Evolutionary conservation across 1,284 basidiomycete genomes (phyloP).

Genomic region (Earliella scabrosa): DNA sequence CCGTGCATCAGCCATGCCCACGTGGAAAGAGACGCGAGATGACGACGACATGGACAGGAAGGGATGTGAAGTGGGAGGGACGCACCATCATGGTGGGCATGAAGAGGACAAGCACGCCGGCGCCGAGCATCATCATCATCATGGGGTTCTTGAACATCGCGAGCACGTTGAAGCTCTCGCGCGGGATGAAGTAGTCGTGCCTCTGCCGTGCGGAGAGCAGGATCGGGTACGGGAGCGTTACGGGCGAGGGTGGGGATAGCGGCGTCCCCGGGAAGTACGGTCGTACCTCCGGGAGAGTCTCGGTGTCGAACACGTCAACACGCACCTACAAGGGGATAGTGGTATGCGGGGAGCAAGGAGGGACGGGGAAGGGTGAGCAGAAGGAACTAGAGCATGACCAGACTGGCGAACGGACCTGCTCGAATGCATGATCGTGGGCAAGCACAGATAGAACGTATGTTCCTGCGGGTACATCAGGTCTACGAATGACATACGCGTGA

Average conservation of each 20-base stretch:
- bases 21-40: too few relatives aligned
- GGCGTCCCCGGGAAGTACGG: constrained; percentile 73
- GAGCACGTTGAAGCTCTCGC: constrained; percentile 74
- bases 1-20: too few relatives aligned
- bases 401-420: constrained; percentile 52
- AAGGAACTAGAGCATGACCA: not conserved
- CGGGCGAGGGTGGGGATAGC: constrained; percentile 57
- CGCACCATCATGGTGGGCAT: constrained; percentile 83
- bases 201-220: constrained; percentile 54
- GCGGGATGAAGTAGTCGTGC: constrained; percentile 70
- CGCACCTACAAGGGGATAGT: too few relatives aligned
- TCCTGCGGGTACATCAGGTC: constrained; percentile 65
- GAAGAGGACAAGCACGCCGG: constrained; percentile 71
- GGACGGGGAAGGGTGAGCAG: not conserved
- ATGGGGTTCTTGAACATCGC: constrained; percentile 87
- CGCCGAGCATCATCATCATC: constrained; percentile 83
- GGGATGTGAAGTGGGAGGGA: not conserved
- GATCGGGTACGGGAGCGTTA: constrained; percentile 72
- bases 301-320: constrained; percentile 59
- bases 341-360: not conserved
- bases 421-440: constrained; percentile 69
- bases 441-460: constrained; percentile 70
- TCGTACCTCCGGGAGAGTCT: constrained; percentile 55
- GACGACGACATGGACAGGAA: not conserved
- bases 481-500: constrained; percentile 31